Conservation (phyloP, 345 rosid species). For the Salix caprea region DNA sequence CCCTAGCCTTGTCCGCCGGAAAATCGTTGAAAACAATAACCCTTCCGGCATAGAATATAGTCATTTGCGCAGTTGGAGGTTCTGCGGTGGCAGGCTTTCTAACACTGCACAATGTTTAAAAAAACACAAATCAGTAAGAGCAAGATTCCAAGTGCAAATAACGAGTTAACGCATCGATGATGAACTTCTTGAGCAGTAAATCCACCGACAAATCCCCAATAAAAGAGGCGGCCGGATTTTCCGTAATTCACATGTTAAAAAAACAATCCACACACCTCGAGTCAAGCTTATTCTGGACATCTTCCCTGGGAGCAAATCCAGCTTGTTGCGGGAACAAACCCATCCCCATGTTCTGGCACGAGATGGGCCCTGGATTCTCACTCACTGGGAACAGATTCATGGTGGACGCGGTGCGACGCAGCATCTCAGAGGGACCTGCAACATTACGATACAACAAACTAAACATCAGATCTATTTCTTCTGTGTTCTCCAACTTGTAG, state of each 20-base stretch:
- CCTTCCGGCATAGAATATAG: slow-evolving; percentile 79
- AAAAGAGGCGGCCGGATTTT: no score
- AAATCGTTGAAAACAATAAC: slow-evolving; percentile 71
- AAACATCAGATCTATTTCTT: slow-evolving; percentile 14
- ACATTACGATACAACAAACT: slow-evolving; percentile 9
- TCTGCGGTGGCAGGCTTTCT: slow-evolving; percentile 21
- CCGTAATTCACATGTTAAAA: no score
- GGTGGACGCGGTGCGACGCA: slow-evolving; percentile 33
- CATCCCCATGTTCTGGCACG: slow-evolving; percentile 24
- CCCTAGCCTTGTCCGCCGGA: slow-evolving; percentile 73
- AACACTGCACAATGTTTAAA: slow-evolving; percentile 15
- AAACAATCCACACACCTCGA: slow-evolving; percentile 31
- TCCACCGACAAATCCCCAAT: no score
- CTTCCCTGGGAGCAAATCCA: slow-evolving; percentile 43
- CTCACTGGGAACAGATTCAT: slow-evolving; percentile 58
- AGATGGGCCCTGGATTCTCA: slow-evolving; percentile 17
- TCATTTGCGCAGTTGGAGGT: slow-evolving; percentile 57
- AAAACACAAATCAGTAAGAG: slow-evolving; percentile 8
- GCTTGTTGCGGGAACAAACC: slow-evolving; percentile 54
- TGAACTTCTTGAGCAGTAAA: no score
- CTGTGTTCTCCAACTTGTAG: background rate
- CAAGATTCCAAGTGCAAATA: background rate
- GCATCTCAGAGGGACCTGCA: slow-evolving; percentile 30
- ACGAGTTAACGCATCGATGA: background rate
- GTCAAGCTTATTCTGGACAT: slow-evolving; percentile 26